phyloP scores from a whole-genome alignment of 2,329 filamentous ascomycete species.

The Pyrenophora graminea region DNA sequence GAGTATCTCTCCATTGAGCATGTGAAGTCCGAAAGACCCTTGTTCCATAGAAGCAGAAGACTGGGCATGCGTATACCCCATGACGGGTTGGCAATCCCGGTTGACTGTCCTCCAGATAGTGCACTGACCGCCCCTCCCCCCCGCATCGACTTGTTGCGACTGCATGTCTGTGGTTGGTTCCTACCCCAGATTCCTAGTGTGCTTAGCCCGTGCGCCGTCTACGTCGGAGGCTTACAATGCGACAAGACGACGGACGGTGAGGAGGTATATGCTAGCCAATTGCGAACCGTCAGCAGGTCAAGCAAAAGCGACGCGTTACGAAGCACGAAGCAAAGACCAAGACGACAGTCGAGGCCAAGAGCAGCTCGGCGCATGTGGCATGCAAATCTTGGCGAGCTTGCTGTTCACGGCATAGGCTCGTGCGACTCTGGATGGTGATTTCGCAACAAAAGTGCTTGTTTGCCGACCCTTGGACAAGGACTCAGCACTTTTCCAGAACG shows the following conservation, averaged over 20 bases:
- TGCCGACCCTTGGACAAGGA: too few relatives aligned
- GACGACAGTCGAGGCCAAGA: conserved; percentile 11
- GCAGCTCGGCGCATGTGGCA: conserved; percentile 2
- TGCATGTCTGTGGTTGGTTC: conserved; percentile 1
- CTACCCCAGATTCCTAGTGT: conserved; percentile 26
- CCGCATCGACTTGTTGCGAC: conserved; percentile 2
- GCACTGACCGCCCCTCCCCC: conserved; percentile 3
- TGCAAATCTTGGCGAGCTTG: conserved; percentile 12
- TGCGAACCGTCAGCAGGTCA: not conserved
- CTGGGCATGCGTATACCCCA: conserved; percentile 8
- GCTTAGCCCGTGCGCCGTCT: conserved; percentile 16
- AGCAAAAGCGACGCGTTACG: not conserved
- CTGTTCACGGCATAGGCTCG: not conserved
- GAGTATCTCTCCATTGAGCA: conserved; percentile 8
- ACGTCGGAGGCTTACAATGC: conserved; percentile 28
- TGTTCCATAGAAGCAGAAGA: not conserved
- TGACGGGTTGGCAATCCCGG: conserved; percentile 5
- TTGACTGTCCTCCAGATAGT: not conserved
- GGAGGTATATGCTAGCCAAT: not conserved
- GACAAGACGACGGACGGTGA: not conserved
- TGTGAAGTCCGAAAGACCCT: conserved; percentile 8
- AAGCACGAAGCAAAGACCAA: not conserved
- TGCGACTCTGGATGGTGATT: not conserved
- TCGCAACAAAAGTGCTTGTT: too few relatives aligned
- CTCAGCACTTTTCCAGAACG: not conserved